These are phyloP conservation scores for Fusarium sp. DNA, from an alignment of 2,329 filamentous ascomycete genomes.

Conservation along the genomic window DNA sequence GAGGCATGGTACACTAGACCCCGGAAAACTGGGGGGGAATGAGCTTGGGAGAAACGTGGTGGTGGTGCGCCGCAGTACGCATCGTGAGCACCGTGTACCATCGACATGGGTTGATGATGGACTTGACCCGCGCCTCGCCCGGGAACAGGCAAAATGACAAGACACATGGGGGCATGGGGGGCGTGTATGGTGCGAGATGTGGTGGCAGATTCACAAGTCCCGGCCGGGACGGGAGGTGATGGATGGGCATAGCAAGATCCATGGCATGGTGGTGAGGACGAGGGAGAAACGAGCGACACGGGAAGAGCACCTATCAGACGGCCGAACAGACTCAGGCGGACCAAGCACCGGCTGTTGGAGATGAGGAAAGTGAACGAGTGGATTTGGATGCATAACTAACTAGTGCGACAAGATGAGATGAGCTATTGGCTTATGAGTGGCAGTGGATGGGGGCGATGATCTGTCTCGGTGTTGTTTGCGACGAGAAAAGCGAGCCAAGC, in stretches of 20 bases:
- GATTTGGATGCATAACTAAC: slow-evolving; percentile 5
- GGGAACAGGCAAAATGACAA: slow-evolving; percentile 39
- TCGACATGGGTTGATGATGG: slow-evolving; percentile 21
- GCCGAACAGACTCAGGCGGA: slow-evolving; percentile 4
- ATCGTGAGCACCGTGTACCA: slow-evolving; percentile 3
- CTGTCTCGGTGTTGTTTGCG: slow-evolving; percentile 40
- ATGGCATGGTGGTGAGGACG: slow-evolving; percentile 6
- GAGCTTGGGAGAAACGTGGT: slow-evolving; percentile 17
- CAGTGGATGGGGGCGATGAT: neutral
- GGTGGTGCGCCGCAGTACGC: slow-evolving; percentile 11
- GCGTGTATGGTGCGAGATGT: slow-evolving; percentile 30
- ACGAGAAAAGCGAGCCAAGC: slow-evolving; percentile 34
- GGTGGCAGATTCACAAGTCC: slow-evolving; percentile 31
- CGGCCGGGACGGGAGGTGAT: slow-evolving; percentile 34
- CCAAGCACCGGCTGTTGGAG: slow-evolving; percentile 18
- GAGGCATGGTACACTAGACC: slow-evolving; percentile 17
- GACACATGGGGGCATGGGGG: slow-evolving; percentile 25
- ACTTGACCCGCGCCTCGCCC: slow-evolving; percentile 43
- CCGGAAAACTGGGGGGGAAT: slow-evolving; percentile 17
- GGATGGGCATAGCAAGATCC: slow-evolving; percentile 28
- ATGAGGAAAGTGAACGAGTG: neutral
- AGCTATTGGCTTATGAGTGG: neutral
- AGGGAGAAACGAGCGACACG: slow-evolving; percentile 5
- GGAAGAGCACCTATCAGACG: slow-evolving; percentile 21
- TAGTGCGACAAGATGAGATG: neutral